Base-by-base conservation (phyloP, 169 alveolate species). In the Plasmodium inui region DNA sequence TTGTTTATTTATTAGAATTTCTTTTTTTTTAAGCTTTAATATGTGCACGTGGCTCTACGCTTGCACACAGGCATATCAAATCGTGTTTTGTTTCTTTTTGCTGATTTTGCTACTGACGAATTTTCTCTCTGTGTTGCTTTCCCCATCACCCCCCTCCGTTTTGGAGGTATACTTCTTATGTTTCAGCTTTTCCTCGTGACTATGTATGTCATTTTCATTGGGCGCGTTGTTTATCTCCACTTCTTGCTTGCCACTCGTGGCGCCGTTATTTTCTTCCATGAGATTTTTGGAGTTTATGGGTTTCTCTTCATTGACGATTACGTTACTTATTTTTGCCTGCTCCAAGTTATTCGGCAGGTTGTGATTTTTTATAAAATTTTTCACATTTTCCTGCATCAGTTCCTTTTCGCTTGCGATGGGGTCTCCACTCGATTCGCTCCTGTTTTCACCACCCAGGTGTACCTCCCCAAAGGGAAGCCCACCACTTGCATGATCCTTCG, bases 11-110 rank as follows among this genome's bases (percentile, higher is more conserved):
- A 37, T 79, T 6, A 19, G 46, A 28, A 12, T 32, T 41, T 79
- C n/a, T 39, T 79, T 39, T 79, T 44, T 44, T 44, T 28, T 73
- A 32, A 34, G 3, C 71, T 0, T 67, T 79, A 41, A 39, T 84
- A 72, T 84, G 72, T 14, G 30, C n/a, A 10, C 41, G 32, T 44
- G 10, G 28, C n/a, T 28, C 71, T 73, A 30, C 55, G 22, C 22
- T 37, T n/a, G 34, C 28, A 28, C 50, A n/a, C 61, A 37, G 17
- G 30, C 17, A 41, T 34, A 19, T 85, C 67, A 85, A 73, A 85
- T 85, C 30, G 85, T 85, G 53, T 85, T 85, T 50, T 85, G 93
- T 79, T 85, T 85, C 80, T 85, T 85, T 53, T 85, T 85, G 70
- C 50, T 85, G 39, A 76, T 9, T 34, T 85, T 85, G 44, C 41